Evolutionary conservation across 371 early-diverging fungal genomes (phyloP).

Genomic region (Mortierella sp.): DNA sequence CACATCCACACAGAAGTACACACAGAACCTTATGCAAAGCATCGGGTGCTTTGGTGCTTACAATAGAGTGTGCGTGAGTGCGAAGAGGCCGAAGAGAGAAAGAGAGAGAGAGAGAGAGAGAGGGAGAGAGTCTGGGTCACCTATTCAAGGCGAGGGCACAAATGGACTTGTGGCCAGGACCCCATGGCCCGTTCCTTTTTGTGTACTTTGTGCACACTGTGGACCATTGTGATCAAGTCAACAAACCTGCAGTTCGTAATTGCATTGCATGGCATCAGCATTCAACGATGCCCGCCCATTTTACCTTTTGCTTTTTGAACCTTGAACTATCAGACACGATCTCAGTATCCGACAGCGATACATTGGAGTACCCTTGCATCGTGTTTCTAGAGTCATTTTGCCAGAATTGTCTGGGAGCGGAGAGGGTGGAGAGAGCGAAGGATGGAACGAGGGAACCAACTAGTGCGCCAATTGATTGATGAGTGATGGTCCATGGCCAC

Average conservation of each 20-base stretch:
- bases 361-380: no score
- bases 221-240: conserved; percentile 2
- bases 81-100: neutral
- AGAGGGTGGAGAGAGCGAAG: no score
- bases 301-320: neutral
- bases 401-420: no score
- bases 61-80: no score
- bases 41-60: neutral
- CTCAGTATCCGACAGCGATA: no score
- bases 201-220: neutral
- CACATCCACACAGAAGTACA: neutral
- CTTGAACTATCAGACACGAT: no score
- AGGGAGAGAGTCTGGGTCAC: neutral
- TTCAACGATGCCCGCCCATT: neutral
- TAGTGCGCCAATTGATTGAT: no score
- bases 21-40: conserved; percentile 10
- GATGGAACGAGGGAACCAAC: no score
- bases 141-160: no score
- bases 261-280: conserved; percentile 21
- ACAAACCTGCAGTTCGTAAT: conserved; percentile 15
- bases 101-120: conserved; percentile 1
- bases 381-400: no score
- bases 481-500: no score
- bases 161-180: neutral
- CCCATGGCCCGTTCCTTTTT: conserved; percentile 17